A percentile compares a stretch with the other conserved stretches of the same genome.
Evolutionary conservation across 495 filamentous ascomycete genomes (phyloP).

Genomic region (Daldinia caldariorum): DNA sequence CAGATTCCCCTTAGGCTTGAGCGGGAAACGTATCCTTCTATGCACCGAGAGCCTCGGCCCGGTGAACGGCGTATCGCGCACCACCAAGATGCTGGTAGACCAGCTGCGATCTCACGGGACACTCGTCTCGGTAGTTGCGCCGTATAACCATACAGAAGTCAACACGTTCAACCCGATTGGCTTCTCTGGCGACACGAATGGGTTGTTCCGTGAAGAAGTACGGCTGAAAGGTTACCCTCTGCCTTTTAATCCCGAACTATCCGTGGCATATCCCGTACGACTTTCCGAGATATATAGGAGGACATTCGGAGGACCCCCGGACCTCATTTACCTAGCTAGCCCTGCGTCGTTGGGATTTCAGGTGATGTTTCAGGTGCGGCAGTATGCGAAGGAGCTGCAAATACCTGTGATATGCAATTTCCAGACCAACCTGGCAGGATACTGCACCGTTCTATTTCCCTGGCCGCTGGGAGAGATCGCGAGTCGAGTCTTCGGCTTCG

Average conservation of each 20-base stretch:
- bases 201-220: constrained; percentile 40
- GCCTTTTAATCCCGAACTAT: constrained; percentile 72
- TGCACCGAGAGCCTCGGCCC: constrained; percentile 73
- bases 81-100: constrained; percentile 68
- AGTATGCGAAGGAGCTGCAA: constrained; percentile 59
- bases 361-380: constrained; percentile 65
- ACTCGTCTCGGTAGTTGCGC: constrained; percentile 67
- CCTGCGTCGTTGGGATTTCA: constrained; percentile 73
- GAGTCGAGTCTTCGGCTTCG: constrained; percentile 62
- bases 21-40: constrained; percentile 65
- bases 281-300: constrained; percentile 62
- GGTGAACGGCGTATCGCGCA: constrained; percentile 72
- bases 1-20: constrained; percentile 56
- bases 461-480: constrained; percentile 64
- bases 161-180: constrained; percentile 47
- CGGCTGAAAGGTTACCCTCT: constrained; percentile 67
- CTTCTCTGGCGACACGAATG: not conserved
- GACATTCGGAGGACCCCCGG: constrained; percentile 60
- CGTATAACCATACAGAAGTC: constrained; percentile 54
- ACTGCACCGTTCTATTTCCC: constrained; percentile 69
- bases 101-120: constrained; percentile 67
- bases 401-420: constrained; percentile 69
- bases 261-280: constrained; percentile 69
- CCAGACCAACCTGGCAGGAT: constrained; percentile 71
- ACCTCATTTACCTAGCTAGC: constrained; percentile 70